Evolutionary conservation across 1,139 yeast genomes (phyloP).

Genomic region (Blastobotrys indianensis): DNA sequence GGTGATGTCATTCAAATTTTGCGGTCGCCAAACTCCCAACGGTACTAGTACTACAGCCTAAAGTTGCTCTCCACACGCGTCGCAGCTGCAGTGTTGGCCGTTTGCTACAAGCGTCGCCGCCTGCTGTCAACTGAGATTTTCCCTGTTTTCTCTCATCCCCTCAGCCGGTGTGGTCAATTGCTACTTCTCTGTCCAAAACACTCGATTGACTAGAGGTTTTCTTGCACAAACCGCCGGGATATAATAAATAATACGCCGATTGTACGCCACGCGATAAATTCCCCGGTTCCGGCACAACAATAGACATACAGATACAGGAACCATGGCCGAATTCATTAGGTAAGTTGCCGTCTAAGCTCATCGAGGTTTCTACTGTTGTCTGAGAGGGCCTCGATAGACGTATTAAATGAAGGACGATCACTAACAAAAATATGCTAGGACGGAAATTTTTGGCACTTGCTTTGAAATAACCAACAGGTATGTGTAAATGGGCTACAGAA

Average conservation of each 20-base stretch:
- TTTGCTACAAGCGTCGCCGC: background rate
- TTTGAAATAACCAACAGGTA: conserved; percentile 71
- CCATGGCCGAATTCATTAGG: conserved; percentile 31
- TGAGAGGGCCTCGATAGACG: background rate
- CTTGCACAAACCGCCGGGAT: too few relatives aligned
- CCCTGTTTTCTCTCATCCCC: background rate
- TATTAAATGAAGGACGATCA: conserved; percentile 1
- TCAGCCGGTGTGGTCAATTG: background rate
- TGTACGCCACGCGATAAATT: background rate
- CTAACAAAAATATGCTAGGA: conserved; percentile 28
- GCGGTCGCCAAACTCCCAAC: background rate
- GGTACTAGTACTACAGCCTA: background rate
- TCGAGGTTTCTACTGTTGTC: background rate
- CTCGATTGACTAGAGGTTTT: too few relatives aligned
- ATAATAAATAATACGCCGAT: too few relatives aligned
- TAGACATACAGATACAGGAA: background rate
- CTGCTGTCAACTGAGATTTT: background rate
- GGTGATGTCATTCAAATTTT: background rate
- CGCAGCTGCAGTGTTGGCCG: background rate
- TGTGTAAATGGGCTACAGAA: conserved; percentile 6
- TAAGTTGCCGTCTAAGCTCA: conserved; percentile 10
- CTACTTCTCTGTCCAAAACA: too few relatives aligned
- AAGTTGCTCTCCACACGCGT: background rate
- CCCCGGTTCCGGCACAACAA: background rate
- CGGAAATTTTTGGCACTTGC: conserved; percentile 43